phyloP scores from a whole-genome alignment of 192 early-diverging fungal species.

The Backusella psychrophila region DNA sequence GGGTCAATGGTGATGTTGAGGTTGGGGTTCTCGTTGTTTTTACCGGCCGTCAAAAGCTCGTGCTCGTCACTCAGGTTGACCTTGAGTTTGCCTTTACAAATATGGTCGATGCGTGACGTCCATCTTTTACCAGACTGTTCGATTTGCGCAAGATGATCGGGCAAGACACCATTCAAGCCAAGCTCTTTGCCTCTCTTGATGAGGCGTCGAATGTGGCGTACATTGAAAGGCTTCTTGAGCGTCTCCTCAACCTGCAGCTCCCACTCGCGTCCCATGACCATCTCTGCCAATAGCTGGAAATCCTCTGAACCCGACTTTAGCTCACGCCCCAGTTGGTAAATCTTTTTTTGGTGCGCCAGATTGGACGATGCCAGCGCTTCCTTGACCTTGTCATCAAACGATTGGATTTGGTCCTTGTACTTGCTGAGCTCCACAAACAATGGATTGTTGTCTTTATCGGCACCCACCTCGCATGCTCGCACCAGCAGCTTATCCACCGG shows the following conservation, averaged over 20 bases:
- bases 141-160: not conserved
- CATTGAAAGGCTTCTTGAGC: not conserved
- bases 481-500: not conserved
- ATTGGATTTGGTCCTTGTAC: conserved; percentile 30
- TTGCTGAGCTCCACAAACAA: not conserved
- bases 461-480: not conserved
- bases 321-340: not conserved
- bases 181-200: not conserved
- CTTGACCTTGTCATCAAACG: conserved; percentile 26
- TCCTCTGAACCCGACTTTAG: not conserved
- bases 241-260: not conserved
- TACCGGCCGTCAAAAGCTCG: not conserved
- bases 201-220: not conserved
- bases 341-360: not conserved
- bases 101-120: not conserved
- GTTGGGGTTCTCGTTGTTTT: not conserved
- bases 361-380: not conserved
- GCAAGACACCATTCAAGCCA: not conserved
- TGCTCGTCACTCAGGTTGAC: not conserved
- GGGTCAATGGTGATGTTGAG: not conserved
- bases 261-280: not conserved
- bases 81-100: conserved; percentile 14
- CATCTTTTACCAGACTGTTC: not conserved
- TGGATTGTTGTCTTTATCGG: not conserved
- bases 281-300: not conserved